phyloP scores from a whole-genome alignment of 1,284 basidiomycete genomes.

The Coniferiporia sulphurascens region DNA sequence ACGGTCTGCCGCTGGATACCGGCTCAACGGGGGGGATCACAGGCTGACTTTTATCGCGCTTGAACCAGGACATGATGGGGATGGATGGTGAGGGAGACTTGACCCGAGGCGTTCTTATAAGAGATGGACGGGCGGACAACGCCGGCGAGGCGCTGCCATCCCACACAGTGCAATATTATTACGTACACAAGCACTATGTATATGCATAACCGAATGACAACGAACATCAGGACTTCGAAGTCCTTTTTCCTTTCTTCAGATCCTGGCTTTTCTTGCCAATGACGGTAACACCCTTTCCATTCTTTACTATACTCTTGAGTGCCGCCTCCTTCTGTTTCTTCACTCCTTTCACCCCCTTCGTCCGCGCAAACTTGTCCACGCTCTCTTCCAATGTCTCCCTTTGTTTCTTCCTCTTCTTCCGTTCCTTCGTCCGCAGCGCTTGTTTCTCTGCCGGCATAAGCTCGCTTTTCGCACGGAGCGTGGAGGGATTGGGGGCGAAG shows the following conservation, averaged over 20 bases:
- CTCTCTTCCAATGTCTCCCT: conserved; percentile 66
- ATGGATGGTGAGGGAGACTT: background rate
- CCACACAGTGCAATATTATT: background rate
- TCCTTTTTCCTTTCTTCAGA: conserved; percentile 31
- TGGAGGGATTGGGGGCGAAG: conserved; percentile 54
- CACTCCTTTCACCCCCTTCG: conserved; percentile 38
- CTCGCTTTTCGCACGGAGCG: conserved; percentile 67
- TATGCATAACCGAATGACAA: background rate
- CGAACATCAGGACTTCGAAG: conserved; percentile 16
- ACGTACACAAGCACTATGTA: background rate
- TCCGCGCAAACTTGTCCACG: conserved; percentile 59
- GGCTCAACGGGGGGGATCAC: conserved; percentile 64
- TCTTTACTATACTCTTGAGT: conserved; percentile 74
- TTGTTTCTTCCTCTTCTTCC: conserved; percentile 71
- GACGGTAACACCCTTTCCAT: conserved; percentile 82
- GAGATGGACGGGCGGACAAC: background rate
- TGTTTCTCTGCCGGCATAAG: conserved; percentile 86
- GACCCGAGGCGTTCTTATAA: background rate
- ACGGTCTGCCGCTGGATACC: conserved; percentile 30
- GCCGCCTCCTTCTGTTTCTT: conserved; percentile 83
- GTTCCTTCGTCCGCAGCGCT: conserved; percentile 61
- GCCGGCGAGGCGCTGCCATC: background rate
- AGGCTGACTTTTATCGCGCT: conserved; percentile 56
- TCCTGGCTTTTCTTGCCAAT: conserved; percentile 67
- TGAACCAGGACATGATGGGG: conserved; percentile 69